Evolutionary conservation across 768 basidiomycete genomes (phyloP).

Genomic region (Sutorius australiensis): DNA sequence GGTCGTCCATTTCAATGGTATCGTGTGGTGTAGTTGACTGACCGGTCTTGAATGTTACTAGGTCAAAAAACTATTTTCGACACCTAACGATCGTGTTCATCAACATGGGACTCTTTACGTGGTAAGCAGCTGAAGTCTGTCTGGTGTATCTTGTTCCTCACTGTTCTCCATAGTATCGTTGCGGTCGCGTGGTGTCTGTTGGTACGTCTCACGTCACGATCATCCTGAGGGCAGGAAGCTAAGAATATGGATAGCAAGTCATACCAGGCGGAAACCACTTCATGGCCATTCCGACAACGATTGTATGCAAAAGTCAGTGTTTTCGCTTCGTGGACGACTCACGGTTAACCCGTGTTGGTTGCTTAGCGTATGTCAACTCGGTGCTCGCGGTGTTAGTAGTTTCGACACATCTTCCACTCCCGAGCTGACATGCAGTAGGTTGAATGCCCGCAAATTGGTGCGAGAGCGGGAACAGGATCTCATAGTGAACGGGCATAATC

Average conservation of each 20-base stretch:
- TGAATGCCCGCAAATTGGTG: constrained; percentile 4
- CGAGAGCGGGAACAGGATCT: background rate
- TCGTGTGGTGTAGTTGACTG: too few relatives aligned
- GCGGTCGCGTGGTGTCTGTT: constrained; percentile 7
- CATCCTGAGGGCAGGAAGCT: background rate
- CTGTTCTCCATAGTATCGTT: background rate
- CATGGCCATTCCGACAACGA: background rate
- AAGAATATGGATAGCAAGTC: background rate
- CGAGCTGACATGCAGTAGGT: background rate
- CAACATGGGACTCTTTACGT: constrained; percentile 14
- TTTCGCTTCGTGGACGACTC: background rate
- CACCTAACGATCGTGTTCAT: constrained; percentile 13
- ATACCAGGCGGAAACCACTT: background rate
- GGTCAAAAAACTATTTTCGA: constrained; percentile 8
- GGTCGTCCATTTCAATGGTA: too few relatives aligned
- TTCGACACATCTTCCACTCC: background rate
- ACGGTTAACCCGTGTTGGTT: background rate
- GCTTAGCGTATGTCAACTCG: constrained; percentile 7
- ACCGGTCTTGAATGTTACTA: background rate
- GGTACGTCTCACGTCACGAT: background rate
- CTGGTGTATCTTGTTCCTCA: background rate
- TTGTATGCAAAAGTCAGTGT: constrained; percentile 5
- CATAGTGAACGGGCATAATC: background rate
- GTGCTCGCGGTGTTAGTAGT: constrained; percentile 12
- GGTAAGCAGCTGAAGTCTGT: background rate